Conservation (phyloP, 805 yeast species). For the Cyberlindnera sargentensis region DNA sequence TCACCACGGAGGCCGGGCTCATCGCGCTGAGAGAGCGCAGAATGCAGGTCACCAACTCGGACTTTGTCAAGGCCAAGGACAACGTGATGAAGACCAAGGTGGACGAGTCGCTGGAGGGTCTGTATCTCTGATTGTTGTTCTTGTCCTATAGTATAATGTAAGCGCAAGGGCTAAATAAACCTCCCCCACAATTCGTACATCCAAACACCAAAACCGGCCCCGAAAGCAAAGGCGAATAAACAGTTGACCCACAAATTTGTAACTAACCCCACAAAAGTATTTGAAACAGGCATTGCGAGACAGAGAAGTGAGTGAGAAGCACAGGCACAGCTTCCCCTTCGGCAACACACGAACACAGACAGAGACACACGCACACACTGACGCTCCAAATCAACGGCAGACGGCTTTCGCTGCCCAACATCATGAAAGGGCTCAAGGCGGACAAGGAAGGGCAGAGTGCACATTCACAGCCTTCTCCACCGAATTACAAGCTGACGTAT, state of each 20-base stretch:
- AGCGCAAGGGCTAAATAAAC: no score
- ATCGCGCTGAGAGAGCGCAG: constrained; percentile 93
- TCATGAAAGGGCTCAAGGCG: neutral
- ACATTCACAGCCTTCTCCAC: neutral
- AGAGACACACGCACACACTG: neutral
- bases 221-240: no score
- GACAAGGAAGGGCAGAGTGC: neutral
- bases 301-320: neutral
- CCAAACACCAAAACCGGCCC: no score
- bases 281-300: no score
- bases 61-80: constrained; percentile 89
- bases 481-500: constrained; percentile 49
- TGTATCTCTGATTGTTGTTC: constrained; percentile 37
- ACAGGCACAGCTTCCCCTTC: no score
- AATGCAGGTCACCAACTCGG: constrained; percentile 94
- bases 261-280: no score
- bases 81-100: constrained; percentile 93
- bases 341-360: neutral
- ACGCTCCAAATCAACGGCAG: constrained; percentile 1
- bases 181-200: no score
- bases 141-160: no score
- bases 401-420: constrained; percentile 1
- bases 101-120: constrained; percentile 92
- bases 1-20: constrained; percentile 95
- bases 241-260: no score